Evolutionary conservation across 441 rosid species (phyloP).

Genomic region (Corymbia calophylla): DNA sequence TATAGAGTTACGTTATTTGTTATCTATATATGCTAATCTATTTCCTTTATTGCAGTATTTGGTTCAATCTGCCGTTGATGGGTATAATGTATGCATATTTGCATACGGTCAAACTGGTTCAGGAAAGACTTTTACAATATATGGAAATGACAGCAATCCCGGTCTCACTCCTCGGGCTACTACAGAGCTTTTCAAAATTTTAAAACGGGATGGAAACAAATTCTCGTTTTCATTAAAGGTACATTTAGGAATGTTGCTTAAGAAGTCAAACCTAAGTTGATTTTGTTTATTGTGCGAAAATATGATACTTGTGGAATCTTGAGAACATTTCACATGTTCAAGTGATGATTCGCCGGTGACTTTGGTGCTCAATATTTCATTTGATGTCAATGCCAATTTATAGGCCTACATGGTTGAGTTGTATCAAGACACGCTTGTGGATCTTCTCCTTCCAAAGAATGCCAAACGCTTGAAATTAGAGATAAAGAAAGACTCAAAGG

Average conservation of each 20-base stretch:
- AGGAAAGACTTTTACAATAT: conserved; percentile 93
- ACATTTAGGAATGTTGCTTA: background rate
- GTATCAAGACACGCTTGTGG: conserved; percentile 90
- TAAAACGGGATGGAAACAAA: conserved; percentile 69
- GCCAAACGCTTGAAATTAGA: conserved; percentile 68
- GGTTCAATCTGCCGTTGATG: conserved; percentile 96
- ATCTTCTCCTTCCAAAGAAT: conserved; percentile 71
- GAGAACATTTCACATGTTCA: background rate
- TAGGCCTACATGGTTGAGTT: conserved; percentile 96
- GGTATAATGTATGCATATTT: conserved; percentile 91
- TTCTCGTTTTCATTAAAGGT: conserved; percentile 85
- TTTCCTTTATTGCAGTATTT: conserved; percentile 49
- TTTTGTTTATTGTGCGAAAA: background rate
- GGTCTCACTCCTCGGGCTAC: conserved; percentile 91
- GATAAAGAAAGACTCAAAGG: conserved; percentile 93
- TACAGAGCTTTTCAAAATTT: conserved; percentile 67
- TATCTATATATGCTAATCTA: background rate
- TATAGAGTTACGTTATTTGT: background rate
- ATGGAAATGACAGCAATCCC: conserved; percentile 64
- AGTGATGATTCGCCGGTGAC: background rate
- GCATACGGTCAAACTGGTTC: conserved; percentile 99
- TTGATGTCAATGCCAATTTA: conserved; percentile 2
- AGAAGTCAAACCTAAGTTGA: background rate
- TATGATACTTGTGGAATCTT: background rate
- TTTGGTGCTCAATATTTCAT: background rate